These are phyloP conservation scores for Elaeagnus macrophylla DNA, from an alignment of 306 rosid species.

Conservation along the genomic window DNA sequence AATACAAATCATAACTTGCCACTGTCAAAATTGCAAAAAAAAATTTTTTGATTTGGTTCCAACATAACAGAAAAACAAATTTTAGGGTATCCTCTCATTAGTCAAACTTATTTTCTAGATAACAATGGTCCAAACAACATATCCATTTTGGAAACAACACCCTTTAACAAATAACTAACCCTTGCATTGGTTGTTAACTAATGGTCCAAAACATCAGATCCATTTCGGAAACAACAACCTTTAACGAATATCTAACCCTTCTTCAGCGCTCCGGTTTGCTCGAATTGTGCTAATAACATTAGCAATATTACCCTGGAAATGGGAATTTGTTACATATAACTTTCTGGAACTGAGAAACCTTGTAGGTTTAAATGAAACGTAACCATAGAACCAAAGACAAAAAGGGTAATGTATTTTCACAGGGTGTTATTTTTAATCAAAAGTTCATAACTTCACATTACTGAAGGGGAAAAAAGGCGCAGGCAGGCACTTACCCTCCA, in stretches of 20 bases:
- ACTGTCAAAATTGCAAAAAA: constrained; percentile 18
- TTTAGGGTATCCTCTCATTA: background rate
- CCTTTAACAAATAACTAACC: constrained; percentile 57
- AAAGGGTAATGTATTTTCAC: background rate
- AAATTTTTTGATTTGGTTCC: constrained; percentile 9
- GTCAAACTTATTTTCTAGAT: constrained; percentile 5
- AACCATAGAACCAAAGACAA: too few relatives aligned
- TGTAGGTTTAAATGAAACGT: too few relatives aligned
- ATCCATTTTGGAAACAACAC: background rate
- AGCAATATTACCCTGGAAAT: constrained; percentile 58
- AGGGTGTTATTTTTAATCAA: background rate
- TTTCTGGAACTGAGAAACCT: too few relatives aligned
- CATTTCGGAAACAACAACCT: too few relatives aligned
- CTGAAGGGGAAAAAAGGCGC: background rate
- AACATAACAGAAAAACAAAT: background rate
- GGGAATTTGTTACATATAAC: too few relatives aligned
- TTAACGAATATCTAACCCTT: too few relatives aligned
- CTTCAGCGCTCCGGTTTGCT: constrained; percentile 58
- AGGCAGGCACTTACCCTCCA: constrained; percentile 68
- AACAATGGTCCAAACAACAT: constrained; percentile 9
- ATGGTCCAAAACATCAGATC: too few relatives aligned
- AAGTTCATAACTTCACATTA: too few relatives aligned
- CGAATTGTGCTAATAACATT: constrained; percentile 73
- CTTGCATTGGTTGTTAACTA: constrained; percentile 60
- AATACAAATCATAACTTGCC: background rate